These are phyloP conservation scores for Exophiala xenobiotica DNA, from an alignment of 2,329 filamentous ascomycete species.

Conservation along the genomic window DNA sequence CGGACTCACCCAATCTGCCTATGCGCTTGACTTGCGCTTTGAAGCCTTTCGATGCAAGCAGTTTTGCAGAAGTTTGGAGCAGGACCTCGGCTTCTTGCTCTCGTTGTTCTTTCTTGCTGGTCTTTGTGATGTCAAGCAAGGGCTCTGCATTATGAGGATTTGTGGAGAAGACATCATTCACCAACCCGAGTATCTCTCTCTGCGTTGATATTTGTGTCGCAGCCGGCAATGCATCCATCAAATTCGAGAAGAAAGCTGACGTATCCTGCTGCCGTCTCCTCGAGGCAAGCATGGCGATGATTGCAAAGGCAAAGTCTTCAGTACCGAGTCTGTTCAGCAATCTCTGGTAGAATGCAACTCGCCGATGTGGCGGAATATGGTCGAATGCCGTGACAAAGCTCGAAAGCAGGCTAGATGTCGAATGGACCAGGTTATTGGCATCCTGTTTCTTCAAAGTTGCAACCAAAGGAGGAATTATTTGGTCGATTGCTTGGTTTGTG, in stretches of 20 bases:
- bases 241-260: constrained; percentile 69
- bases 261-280: constrained; percentile 79
- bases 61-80: constrained; percentile 33
- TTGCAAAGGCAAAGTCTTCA: constrained; percentile 81
- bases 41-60: constrained; percentile 21
- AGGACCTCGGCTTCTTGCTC: constrained; percentile 44
- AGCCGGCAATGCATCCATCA: constrained; percentile 71
- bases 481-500: constrained; percentile 88
- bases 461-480: constrained; percentile 89
- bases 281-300: constrained; percentile 87
- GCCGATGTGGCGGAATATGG: constrained; percentile 85
- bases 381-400: constrained; percentile 97
- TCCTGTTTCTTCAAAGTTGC: constrained; percentile 77
- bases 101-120: constrained; percentile 15
- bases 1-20: constrained; percentile 8
- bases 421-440: constrained; percentile 64
- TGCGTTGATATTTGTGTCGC: constrained; percentile 73
- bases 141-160: constrained; percentile 72
- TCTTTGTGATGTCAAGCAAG: constrained; percentile 63
- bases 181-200: constrained; percentile 71
- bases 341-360: constrained; percentile 78
- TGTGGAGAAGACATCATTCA: constrained; percentile 71
- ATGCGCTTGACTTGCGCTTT: constrained; percentile 17
- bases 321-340: constrained; percentile 81
- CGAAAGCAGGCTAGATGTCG: constrained; percentile 83